These are phyloP conservation scores for Hygrocybe punicea DNA, from an alignment of 768 basidiomycete species.

Conservation along the genomic window DNA sequence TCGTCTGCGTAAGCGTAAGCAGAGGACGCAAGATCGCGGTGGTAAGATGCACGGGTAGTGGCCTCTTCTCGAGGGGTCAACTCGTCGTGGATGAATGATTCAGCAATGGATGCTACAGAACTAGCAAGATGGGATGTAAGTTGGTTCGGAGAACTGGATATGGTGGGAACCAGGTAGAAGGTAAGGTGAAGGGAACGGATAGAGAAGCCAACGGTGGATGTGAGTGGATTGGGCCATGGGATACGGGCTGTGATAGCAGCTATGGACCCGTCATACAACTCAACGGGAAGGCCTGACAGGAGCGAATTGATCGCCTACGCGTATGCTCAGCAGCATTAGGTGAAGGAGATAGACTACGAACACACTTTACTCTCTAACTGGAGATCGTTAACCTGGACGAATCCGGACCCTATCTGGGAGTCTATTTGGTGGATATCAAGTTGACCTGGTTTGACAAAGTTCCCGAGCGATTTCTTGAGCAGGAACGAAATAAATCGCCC, in stretches of 20 bases:
- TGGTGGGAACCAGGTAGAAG: conserved; percentile 46
- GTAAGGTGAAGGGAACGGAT: conserved; percentile 65
- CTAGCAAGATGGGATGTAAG: conserved; percentile 53
- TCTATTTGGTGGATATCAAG: conserved; percentile 85
- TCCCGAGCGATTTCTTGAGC: conserved; percentile 77
- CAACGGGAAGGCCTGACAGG: conserved; percentile 61
- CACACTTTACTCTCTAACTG: conserved; percentile 73
- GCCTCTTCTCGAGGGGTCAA: conserved; percentile 69
- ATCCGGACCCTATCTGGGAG: conserved; percentile 89
- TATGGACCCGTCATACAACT: conserved; percentile 67
- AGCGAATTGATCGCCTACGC: conserved; percentile 80
- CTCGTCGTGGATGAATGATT: conserved; percentile 84
- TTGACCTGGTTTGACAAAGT: conserved; percentile 84
- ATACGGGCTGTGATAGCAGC: conserved; percentile 73
- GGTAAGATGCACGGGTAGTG: conserved; percentile 65
- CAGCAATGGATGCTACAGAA: conserved; percentile 80
- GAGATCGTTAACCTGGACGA: conserved; percentile 80
- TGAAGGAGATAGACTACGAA: conserved; percentile 14
- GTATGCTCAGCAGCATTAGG: conserved; percentile 13
- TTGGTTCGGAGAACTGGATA: conserved; percentile 19
- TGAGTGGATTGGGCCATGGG: conserved; percentile 82
- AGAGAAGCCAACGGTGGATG: conserved; percentile 67
- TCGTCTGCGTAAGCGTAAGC: conserved; percentile 14
- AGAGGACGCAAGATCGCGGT: conserved; percentile 38
- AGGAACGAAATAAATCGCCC: conserved; percentile 86